These are phyloP conservation scores for Hypoxylon fuscum DNA, from an alignment of 495 filamentous ascomycete genomes.

Conservation along the genomic window DNA sequence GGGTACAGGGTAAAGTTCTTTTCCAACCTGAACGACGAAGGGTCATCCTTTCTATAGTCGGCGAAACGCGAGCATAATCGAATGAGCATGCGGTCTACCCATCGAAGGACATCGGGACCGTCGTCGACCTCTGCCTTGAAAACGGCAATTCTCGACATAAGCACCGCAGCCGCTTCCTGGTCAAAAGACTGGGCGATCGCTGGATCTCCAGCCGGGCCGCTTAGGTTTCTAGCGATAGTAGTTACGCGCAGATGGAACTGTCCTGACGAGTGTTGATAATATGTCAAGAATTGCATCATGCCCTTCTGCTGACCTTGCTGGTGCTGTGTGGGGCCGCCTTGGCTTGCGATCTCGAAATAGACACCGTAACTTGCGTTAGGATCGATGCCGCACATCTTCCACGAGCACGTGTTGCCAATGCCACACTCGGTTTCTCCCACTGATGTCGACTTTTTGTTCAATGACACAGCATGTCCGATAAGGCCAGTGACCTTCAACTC, in stretches of 20 bases:
- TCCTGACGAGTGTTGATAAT: constrained; percentile 97
- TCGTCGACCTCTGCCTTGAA: constrained; percentile 99
- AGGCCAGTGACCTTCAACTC: constrained; percentile 98
- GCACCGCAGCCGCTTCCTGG: constrained; percentile 95
- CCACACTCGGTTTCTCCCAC: constrained; percentile 99
- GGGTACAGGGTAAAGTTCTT: constrained; percentile 99
- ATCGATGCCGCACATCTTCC: constrained; percentile 99
- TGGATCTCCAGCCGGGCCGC: constrained; percentile 95
- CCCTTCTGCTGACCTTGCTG: constrained; percentile 89
- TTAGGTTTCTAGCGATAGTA: constrained; percentile 89
- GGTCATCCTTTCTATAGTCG: constrained; percentile 98
- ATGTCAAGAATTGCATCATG: constrained; percentile 98
- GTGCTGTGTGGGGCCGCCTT: constrained; percentile 86
- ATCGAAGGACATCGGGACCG: constrained; percentile 96
- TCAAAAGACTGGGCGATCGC: constrained; percentile 98
- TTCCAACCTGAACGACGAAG: constrained; percentile 95
- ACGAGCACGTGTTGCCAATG: constrained; percentile 98
- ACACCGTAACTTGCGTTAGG: constrained; percentile 92
- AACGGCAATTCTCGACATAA: constrained; percentile 98
- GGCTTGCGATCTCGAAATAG: constrained; percentile 97
- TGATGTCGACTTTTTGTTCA: constrained; percentile 97
- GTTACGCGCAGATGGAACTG: constrained; percentile 96
- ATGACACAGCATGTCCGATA: constrained; percentile 93
- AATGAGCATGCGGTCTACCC: constrained; percentile 99
- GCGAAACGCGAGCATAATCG: constrained; percentile 95